Percentiles rank a stretch among this genome's conserved stretches.
These are phyloP conservation scores for Pyronema domesticum DNA, from an alignment of 495 filamentous ascomycete genomes.

Conservation along the genomic window DNA sequence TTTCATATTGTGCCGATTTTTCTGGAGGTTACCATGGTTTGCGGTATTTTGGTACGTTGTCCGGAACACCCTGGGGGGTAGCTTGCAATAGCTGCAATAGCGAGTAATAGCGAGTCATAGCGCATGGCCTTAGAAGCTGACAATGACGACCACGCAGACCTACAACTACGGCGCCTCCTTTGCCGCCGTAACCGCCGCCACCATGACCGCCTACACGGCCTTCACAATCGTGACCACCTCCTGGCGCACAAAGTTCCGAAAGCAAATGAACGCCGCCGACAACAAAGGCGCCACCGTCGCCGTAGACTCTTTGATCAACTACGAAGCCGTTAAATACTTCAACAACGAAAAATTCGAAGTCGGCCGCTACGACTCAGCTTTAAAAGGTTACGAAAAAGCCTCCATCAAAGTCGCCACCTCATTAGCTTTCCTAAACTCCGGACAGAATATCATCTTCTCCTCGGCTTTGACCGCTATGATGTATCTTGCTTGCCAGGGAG, in stretches of 20 bases:
- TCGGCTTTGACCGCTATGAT: conserved; percentile 93
- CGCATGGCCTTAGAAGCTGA: background rate
- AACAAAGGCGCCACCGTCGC: conserved; percentile 90
- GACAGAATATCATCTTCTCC: conserved; percentile 97
- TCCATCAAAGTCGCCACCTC: conserved; percentile 95
- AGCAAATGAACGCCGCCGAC: conserved; percentile 86
- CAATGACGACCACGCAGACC: conserved; percentile 33
- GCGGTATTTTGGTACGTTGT: conserved; percentile 52
- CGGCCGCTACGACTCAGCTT: conserved; percentile 69
- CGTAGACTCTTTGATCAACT: conserved; percentile 92
- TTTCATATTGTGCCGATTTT: conserved; percentile 93
- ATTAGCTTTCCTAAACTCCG: conserved; percentile 80
- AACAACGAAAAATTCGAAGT: conserved; percentile 96
- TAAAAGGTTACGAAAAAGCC: conserved; percentile 73
- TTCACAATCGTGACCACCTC: conserved; percentile 92
- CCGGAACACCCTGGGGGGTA: background rate
- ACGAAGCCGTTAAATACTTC: conserved; percentile 98
- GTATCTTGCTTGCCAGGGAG: conserved; percentile 81
- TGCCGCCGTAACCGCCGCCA: conserved; percentile 73
- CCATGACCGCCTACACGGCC: conserved; percentile 82
- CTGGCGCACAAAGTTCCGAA: conserved; percentile 91
- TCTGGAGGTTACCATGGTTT: conserved; percentile 85
- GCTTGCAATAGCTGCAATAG: background rate
- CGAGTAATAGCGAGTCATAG: background rate
- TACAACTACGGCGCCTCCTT: conserved; percentile 89